Evolutionary conservation across 2,329 filamentous ascomycete species (phyloP).

Genomic region (Zelopaecilomyces penicillatus): DNA sequence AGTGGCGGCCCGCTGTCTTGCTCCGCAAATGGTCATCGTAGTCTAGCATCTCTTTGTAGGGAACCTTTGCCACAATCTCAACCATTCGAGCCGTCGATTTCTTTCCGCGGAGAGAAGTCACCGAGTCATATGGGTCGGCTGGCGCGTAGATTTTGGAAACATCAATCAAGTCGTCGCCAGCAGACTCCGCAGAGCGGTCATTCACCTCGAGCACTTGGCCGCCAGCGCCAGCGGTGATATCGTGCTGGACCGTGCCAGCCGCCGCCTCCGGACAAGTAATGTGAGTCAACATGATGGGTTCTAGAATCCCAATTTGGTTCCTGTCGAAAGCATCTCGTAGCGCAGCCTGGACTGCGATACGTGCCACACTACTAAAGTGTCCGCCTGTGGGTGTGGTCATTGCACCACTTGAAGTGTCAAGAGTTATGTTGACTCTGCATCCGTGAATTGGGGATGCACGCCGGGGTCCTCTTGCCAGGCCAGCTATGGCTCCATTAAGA

Average conservation of each 20-base stretch:
- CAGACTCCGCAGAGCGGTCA: constrained; percentile 33
- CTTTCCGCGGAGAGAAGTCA: constrained; percentile 47
- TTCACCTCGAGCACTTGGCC: constrained; percentile 68
- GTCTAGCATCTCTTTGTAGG: constrained; percentile 92
- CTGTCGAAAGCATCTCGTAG: constrained; percentile 53
- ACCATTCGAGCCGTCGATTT: constrained; percentile 41
- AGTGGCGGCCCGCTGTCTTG: constrained; percentile 73
- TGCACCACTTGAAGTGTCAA: constrained; percentile 54
- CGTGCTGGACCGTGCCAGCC: constrained; percentile 75
- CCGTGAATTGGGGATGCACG: constrained; percentile 73
- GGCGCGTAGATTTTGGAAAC: constrained; percentile 74
- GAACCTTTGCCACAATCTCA: constrained; percentile 76
- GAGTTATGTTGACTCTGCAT: constrained; percentile 59
- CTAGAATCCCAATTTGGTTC: constrained; percentile 60
- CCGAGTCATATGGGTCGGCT: constrained; percentile 66
- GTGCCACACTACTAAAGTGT: constrained; percentile 57
- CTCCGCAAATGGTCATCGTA: constrained; percentile 85
- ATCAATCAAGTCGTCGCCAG: constrained; percentile 48
- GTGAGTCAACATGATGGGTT: constrained; percentile 85
- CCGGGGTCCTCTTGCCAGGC: constrained; percentile 74
- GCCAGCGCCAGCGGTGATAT: constrained; percentile 64
- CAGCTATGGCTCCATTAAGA: constrained; percentile 72
- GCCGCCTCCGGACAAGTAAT: constrained; percentile 78
- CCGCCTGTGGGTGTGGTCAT: constrained; percentile 52
- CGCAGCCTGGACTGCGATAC: constrained; percentile 57